Percentiles rank a stretch among this genome's conserved stretches.
These are phyloP conservation scores for Candida koratica DNA, from an alignment of 805 yeast species.

Conservation along the genomic window DNA sequence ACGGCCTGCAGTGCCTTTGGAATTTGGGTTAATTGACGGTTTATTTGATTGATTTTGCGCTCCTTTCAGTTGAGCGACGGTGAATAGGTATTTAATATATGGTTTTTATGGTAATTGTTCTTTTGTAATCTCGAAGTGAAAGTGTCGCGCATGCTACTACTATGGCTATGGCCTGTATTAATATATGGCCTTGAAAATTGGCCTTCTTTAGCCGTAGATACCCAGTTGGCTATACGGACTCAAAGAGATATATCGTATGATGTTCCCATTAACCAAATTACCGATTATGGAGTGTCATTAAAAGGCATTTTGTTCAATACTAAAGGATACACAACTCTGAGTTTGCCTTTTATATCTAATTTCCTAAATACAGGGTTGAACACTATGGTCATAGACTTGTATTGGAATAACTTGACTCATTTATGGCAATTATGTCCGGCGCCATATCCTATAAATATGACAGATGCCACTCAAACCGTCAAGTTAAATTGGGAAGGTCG, in stretches of 20 bases:
- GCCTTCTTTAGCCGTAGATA: conserved; percentile 13
- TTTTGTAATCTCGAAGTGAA: not conserved
- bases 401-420: conserved; percentile 45
- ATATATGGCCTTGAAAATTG: conserved; percentile 13
- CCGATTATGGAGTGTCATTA: conserved; percentile 31
- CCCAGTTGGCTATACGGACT: conserved; percentile 22
- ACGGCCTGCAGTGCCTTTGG: conserved; percentile 19
- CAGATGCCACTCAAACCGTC: conserved; percentile 7
- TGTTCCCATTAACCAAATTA: conserved; percentile 32
- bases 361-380: conserved; percentile 45
- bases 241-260: conserved; percentile 33
- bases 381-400: conserved; percentile 49
- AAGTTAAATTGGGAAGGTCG: conserved; percentile 25
- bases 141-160: conserved; percentile 1
- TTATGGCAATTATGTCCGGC: conserved; percentile 57
- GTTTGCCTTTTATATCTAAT: conserved; percentile 17
- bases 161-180: conserved; percentile 1
- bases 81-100: conserved; percentile 4
- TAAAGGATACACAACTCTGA: conserved; percentile 24
- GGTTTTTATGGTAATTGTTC: conserved; percentile 2
- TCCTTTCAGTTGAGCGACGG: conserved; percentile 8
- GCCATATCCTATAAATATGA: conserved; percentile 28
- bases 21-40: conserved; percentile 10
- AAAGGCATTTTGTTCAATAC: conserved; percentile 25
- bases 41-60: conserved; percentile 11